These are phyloP conservation scores for Neobulgaria alba DNA, from an alignment of 2,329 filamentous ascomycete species.

Conservation along the genomic window DNA sequence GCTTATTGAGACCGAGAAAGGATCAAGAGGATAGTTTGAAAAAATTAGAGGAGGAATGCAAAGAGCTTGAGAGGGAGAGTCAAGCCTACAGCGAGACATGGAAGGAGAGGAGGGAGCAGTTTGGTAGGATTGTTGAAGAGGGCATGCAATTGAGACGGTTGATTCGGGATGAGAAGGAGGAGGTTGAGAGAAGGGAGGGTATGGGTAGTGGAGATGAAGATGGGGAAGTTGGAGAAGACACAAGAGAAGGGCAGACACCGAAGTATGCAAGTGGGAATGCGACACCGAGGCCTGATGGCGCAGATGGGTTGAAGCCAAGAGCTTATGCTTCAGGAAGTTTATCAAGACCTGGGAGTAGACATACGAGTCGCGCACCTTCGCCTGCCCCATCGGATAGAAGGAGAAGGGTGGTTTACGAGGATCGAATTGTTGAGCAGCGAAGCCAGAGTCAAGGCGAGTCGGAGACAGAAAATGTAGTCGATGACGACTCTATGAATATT, in stretches of 20 bases:
- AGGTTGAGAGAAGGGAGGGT: constrained; percentile 79
- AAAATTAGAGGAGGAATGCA: constrained; percentile 82
- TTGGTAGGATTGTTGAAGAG: constrained; percentile 82
- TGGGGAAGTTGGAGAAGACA: constrained; percentile 49
- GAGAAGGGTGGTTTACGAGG: constrained; percentile 21
- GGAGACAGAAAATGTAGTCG: background rate
- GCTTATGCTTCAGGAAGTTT: constrained; percentile 25
- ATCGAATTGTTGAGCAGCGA: too few species aligned
- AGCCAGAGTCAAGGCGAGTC: constrained; percentile 22
- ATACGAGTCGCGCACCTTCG: constrained; percentile 32
- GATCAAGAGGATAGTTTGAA: constrained; percentile 70
- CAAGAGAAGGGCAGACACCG: constrained; percentile 42
- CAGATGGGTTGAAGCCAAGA: constrained; percentile 35
- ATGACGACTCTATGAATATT: constrained; percentile 51
- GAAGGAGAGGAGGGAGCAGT: constrained; percentile 77
- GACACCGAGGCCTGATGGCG: constrained; percentile 39
- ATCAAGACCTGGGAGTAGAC: constrained; percentile 34
- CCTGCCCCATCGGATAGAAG: constrained; percentile 25
- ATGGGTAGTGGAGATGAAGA: constrained; percentile 55
- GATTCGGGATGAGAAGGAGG: constrained; percentile 92
- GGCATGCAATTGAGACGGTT: constrained; percentile 76
- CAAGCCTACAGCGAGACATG: constrained; percentile 74
- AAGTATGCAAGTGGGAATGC: constrained; percentile 40
- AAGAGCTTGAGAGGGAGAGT: constrained; percentile 77
- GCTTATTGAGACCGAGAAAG: constrained; percentile 70